phyloP scores from a whole-genome alignment of 176 grass and related monocot species.

The Hordeum marinum region DNA sequence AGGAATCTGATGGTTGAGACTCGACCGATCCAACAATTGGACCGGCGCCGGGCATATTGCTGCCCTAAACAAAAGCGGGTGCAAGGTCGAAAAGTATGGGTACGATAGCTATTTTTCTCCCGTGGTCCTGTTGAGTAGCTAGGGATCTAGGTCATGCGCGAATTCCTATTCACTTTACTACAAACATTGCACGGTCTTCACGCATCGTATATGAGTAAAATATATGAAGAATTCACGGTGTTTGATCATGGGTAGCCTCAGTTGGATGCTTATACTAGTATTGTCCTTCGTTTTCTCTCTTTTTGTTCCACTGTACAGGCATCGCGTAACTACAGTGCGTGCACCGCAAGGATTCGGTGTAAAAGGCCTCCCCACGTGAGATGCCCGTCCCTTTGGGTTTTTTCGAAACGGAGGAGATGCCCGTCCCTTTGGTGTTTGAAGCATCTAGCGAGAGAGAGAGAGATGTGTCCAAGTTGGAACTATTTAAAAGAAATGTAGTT shows the following conservation, averaged over 20 bases:
- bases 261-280: not conserved
- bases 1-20: no score
- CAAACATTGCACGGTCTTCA: not conserved
- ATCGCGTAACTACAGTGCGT: not conserved
- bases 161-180: not conserved
- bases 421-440: not conserved
- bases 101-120: not conserved
- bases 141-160: no score
- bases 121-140: not conserved
- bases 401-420: no score
- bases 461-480: not conserved
- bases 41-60: no score
- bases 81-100: not conserved
- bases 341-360: conserved; percentile 1
- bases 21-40: no score
- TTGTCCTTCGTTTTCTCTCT: not conserved
- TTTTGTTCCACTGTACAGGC: not conserved
- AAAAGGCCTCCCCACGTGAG: not conserved
- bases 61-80: no score
- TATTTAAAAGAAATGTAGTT: no score
- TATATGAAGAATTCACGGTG: not conserved
- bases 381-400: not conserved
- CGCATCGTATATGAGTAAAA: not conserved
- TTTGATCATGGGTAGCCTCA: not conserved
- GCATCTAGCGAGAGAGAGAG: no score